These are phyloP conservation scores for Glutinoglossum americanum DNA, from an alignment of 495 filamentous ascomycete species.

Conservation along the genomic window DNA sequence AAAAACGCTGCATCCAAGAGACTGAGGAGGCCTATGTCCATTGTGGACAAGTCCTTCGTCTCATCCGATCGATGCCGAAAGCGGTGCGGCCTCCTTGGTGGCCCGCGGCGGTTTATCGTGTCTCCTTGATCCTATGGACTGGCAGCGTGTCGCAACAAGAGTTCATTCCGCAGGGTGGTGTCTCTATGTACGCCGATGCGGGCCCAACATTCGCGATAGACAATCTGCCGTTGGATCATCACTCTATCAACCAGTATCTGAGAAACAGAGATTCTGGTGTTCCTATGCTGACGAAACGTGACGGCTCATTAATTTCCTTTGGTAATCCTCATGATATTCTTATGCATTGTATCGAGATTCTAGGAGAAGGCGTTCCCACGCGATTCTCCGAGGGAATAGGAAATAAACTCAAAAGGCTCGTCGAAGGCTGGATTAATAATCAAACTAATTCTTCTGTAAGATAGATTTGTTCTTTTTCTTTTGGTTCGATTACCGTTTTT, in stretches of 20 bases:
- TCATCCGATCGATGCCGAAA: conserved; percentile 24
- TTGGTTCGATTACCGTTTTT: neutral
- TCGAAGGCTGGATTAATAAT: conserved; percentile 14
- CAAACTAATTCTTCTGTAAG: neutral
- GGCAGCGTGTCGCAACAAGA: conserved; percentile 17
- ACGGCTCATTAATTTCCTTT: conserved; percentile 11
- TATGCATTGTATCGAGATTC: conserved; percentile 20
- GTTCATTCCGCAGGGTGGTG: neutral
- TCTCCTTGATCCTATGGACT: conserved; percentile 27
- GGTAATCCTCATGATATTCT: conserved; percentile 22
- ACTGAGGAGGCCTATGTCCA: conserved; percentile 35
- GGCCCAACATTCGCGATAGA: conserved; percentile 8
- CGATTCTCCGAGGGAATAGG: conserved; percentile 24
- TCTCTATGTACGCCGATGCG: conserved; percentile 2
- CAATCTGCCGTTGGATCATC: neutral
- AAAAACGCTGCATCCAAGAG: conserved; percentile 30
- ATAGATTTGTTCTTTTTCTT: conserved; percentile 1
- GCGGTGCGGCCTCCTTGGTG: conserved; percentile 30
- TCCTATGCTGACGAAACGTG: neutral
- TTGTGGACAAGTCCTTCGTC: conserved; percentile 34
- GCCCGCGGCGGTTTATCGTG: conserved; percentile 30
- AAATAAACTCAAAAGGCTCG: conserved; percentile 21
- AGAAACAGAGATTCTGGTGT: conserved; percentile 1
- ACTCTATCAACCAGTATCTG: neutral
- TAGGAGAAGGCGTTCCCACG: conserved; percentile 21